These are phyloP conservation scores for Penicillium pancosmium DNA, from an alignment of 495 filamentous ascomycete genomes.

Conservation along the genomic window DNA sequence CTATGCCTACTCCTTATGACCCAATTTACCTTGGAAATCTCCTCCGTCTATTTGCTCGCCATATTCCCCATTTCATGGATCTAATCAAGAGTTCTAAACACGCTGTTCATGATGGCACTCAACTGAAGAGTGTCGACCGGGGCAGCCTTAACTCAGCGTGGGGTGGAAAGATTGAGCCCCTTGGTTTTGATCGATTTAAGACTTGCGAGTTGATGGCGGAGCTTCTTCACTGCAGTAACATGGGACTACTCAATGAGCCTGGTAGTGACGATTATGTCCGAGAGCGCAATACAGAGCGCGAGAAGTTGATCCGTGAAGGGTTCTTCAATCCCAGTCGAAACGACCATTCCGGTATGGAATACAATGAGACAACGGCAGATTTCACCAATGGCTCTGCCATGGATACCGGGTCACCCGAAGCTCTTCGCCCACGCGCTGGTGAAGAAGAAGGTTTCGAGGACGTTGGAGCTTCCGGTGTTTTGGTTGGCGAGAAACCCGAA, in stretches of 20 bases:
- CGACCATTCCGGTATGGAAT: slow-evolving; percentile 46
- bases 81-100: slow-evolving; percentile 72
- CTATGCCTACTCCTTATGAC: slow-evolving; percentile 79
- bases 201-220: slow-evolving; percentile 99
- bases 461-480: slow-evolving; percentile 69
- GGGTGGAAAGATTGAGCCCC: slow-evolving; percentile 86
- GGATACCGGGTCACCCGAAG: slow-evolving; percentile 45
- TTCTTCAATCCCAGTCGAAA: slow-evolving; percentile 41
- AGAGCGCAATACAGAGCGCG: slow-evolving; percentile 78
- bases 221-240: slow-evolving; percentile 96
- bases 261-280: slow-evolving; percentile 88
- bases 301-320: slow-evolving; percentile 73
- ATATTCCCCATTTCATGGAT: slow-evolving; percentile 95
- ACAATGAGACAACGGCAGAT: slow-evolving; percentile 52
- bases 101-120: slow-evolving; percentile 60
- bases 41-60: slow-evolving; percentile 85
- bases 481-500: slow-evolving; percentile 63
- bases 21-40: slow-evolving; percentile 95
- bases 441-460: slow-evolving; percentile 97
- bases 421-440: slow-evolving; percentile 64
- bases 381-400: slow-evolving; percentile 42
- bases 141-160: slow-evolving; percentile 81
- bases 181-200: slow-evolving; percentile 98
- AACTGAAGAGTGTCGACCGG: slow-evolving; percentile 59
- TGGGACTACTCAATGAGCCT: slow-evolving; percentile 91